Percentiles rank a stretch among this genome's conserved stretches.
phyloP scores from a whole-genome alignment of 192 early-diverging fungal species.

The Umbelopsis vinacea region DNA sequence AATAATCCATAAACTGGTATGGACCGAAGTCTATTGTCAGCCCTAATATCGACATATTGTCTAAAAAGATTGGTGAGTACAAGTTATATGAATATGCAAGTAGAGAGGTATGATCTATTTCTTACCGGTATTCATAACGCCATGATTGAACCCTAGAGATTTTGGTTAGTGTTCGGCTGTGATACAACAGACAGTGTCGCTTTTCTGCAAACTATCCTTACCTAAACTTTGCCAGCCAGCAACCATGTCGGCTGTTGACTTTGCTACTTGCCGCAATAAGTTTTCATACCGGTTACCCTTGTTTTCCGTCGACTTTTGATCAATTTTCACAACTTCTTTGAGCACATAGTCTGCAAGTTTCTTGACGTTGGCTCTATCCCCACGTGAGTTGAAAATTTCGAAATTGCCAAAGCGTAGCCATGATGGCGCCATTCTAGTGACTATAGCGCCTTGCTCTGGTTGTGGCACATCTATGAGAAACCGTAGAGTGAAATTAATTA shows the following conservation, averaged over 20 bases:
- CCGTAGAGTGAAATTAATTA: background rate
- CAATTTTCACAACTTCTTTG: conserved; percentile 53
- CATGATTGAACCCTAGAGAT: conserved; percentile 70
- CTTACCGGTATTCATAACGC: conserved; percentile 82
- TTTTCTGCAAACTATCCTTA: conserved; percentile 8
- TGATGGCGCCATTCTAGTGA: conserved; percentile 71
- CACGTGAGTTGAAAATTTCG: conserved; percentile 77
- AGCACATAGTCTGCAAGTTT: conserved; percentile 78
- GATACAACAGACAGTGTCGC: background rate
- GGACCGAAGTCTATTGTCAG: conserved; percentile 90
- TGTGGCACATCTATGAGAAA: conserved; percentile 12
- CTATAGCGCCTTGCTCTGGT: conserved; percentile 76
- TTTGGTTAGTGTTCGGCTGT: background rate
- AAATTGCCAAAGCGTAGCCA: conserved; percentile 92
- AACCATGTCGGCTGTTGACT: conserved; percentile 70
- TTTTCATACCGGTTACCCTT: conserved; percentile 58
- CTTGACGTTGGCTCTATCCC: conserved; percentile 56
- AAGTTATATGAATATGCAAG: background rate
- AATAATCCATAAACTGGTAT: conserved; percentile 81
- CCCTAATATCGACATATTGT: conserved; percentile 85
- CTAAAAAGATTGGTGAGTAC: conserved; percentile 27
- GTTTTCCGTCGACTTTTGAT: conserved; percentile 21
- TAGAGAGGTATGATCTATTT: background rate
- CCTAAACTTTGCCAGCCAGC: conserved; percentile 80
- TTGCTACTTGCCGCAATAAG: conserved; percentile 61